phyloP scores from a whole-genome alignment of 805 yeast genomes.

The Dipodascopsis uninucleata region DNA sequence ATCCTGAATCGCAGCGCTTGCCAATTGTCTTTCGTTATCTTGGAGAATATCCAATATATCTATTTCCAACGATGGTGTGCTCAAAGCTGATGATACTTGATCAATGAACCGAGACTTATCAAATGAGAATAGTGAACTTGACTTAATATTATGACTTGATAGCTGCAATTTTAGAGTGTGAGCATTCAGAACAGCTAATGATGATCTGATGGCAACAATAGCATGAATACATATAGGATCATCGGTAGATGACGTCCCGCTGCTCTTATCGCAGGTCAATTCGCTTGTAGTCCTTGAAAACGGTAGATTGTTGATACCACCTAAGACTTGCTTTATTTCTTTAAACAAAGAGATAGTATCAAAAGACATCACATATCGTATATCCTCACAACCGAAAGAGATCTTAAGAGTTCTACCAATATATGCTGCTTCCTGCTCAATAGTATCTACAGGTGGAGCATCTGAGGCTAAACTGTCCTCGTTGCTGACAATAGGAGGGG shows the following conservation, averaged over 20 bases:
- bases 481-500: background rate
- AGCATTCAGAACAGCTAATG: constrained; percentile 7
- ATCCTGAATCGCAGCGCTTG: constrained; percentile 10
- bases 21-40: constrained; percentile 8
- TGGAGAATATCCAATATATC: constrained; percentile 13
- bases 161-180: constrained; percentile 10
- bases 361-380: constrained; percentile 14
- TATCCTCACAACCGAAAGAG: constrained; percentile 18
- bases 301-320: no score
- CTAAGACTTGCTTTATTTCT: constrained; percentile 6
- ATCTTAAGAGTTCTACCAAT: constrained; percentile 1
- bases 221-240: no score
- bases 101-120: background rate
- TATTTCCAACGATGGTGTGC: constrained; percentile 14
- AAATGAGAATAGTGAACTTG: constrained; percentile 5
- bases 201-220: constrained; percentile 9
- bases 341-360: constrained; percentile 7
- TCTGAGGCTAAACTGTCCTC: background rate
- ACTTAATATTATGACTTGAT: constrained; percentile 16
- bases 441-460: background rate
- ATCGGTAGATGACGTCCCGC: no score
- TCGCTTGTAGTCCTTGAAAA: no score
- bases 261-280: no score
- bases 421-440: background rate
- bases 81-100: constrained; percentile 15